Base-by-base conservation (phyloP, 2,329 filamentous ascomycete genomes). In the Daldinia sp. region DNA sequence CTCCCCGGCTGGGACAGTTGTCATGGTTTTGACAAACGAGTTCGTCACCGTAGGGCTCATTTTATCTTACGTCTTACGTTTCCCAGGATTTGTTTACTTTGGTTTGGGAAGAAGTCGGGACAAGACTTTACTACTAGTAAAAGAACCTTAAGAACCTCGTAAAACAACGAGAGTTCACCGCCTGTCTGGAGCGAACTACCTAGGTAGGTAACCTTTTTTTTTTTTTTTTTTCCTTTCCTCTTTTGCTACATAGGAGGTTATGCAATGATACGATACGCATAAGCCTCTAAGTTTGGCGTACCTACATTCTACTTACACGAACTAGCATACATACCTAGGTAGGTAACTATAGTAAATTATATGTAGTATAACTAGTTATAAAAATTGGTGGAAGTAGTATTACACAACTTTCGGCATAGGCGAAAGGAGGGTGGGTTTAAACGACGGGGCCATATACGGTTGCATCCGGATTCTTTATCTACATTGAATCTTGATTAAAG, bases 401-500 rank as follows among this genome's bases (percentile, higher is more conserved):
- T 65, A 63, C 65, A 71, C 68, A 57, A 53, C 65, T 41, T 66
- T 71, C 65, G 68, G 65, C 26, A 63, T 54, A 61, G 63, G 68
- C 68, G 65, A 71, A 56, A 35, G 41, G 62, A 58, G 42, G 65
- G 68, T 66, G 65, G 65, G 65, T 68, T 35, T 35, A 63, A 51
- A 61, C 51, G 41, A 51, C 55, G 63, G 53, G 65, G 60, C 35
- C 53, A 30, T 58, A 50, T 63, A 56, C 62, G 68, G 68, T 70
- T 68, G 62, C 68, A 68, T 70, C 65, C 62, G 55, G 64, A 28
- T 59, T 41, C 59, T 65, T 56, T 56, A 56, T 42, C 33, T 56
- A 20, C 53, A 56, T 37, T 42, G 51, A n/a, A 54, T 54, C 46
- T 51, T 51, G 46, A 51, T 51, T 51, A 51, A 51, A 51, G 46